Base-by-base conservation (phyloP, 306 rosid genomes). In the Citrullus amarus region DNA sequence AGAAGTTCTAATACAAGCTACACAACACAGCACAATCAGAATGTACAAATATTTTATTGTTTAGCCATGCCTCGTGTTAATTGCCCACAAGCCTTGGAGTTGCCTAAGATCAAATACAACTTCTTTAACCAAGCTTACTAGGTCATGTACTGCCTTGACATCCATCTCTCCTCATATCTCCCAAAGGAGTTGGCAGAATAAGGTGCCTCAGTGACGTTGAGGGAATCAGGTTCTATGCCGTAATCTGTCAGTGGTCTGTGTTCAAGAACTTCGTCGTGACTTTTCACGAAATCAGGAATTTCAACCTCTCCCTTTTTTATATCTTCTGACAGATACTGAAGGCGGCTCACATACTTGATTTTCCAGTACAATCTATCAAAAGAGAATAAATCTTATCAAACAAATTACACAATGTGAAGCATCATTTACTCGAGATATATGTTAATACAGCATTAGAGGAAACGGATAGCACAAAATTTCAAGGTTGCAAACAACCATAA, bases 241-340 rank as follows among this genome's bases (percentile, higher is more conserved):
- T 95, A 95, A 89, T 95, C 98, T 74, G 98, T 92, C 48, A 95
- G 89, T 14, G 98, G 97, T 80, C 97, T 86, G 78, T 91, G 82
- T 88, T 95, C 98, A 34, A 95, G 87, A 82, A 95, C 65, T 78
- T 85, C 90, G 66, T 95, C 97, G 32, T 95, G 97, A 68, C 68
- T 73, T 86, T 88, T 87, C 81, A 95, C 98, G 15, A 95, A 95
- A 53, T 95, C 96, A 2, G 97, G 97, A 83, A 92, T 87, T 80
- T 89, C 96, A 18, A 92, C 56, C 73, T 92, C 97, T 74, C 91
- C 93, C 78, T 89, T 92, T 85, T 86, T 89, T 56, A 95, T 80
- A 58, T 91, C 92, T n/a, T 95, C 97, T 91, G 93, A 95, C n/a
- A 95, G 93, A 82, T 95, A 95, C 83, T 89, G 97, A 79, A 95